Base-by-base conservation (phyloP, 2,329 filamentous ascomycete species). In the Thermoascus crustaceus region DNA sequence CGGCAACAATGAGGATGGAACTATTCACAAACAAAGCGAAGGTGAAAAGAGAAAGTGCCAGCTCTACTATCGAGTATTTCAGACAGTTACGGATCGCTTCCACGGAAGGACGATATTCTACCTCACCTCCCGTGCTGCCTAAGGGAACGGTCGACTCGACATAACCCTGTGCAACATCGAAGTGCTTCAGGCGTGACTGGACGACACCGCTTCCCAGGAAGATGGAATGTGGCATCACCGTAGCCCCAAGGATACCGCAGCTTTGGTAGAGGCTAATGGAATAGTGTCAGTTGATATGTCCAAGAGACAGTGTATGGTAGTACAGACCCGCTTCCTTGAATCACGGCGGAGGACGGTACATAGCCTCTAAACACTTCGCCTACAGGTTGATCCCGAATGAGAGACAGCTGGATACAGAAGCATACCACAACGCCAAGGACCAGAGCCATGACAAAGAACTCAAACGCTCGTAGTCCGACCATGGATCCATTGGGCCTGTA, bases 21-120 rank as follows among this genome's bases (percentile, higher is more conserved):
- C 77, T 83, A 64, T 91, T 91, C 51, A 89, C 82, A 51, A 91
- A 91, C 3, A 91, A 71, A 0, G 85, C 85, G 55, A 89, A 88
- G 0, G 82, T 85, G 55, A 87, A 85, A 22, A 91, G 77, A 0
- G 80, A 82, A 9, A 86, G 53, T 5, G 75, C 67, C 7, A 88
- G 65, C 54, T 91, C 85, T 13, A 73, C 63, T 38, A 84, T 78
- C 3, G 81, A 84, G 55, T 83, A 83, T 41, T 78, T 82, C 50
- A 88, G 72, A 42, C 80, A 87, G 49, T 78, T 73, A 10, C 72
- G 72, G 44, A 91, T 85, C n/a, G 85, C 83, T 4, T 70, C 61
- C 2, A 84, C 67, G 1, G 81, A 85, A 0, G 85, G 85, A 4
- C 76, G 64, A 56, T 89, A 91, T 39, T 75, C 72, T 2, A 66